Evolutionary conservation across 2,329 filamentous ascomycete genomes (phyloP).

Genomic region (Stemphylium vesicarium): DNA sequence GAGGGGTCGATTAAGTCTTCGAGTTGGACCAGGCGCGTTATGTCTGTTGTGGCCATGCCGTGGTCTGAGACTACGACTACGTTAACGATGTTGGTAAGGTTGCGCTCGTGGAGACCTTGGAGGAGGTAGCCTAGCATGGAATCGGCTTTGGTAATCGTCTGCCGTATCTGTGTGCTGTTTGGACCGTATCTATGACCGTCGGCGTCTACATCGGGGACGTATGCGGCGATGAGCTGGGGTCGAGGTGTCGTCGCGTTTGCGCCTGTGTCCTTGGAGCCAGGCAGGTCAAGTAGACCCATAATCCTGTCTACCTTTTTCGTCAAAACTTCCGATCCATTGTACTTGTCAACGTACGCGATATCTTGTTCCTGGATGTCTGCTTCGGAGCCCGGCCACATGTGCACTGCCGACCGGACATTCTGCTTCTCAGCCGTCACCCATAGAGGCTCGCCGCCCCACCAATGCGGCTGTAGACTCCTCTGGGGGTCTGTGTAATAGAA

Average conservation of each 20-base stretch:
- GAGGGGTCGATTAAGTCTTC: conserved; percentile 83
- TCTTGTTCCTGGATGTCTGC: conserved; percentile 78
- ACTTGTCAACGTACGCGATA: conserved; percentile 83
- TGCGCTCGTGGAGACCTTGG: conserved; percentile 75
- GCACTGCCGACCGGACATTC: conserved; percentile 78
- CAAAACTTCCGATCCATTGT: conserved; percentile 77
- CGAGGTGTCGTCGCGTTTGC: conserved; percentile 61
- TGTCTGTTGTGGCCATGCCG: conserved; percentile 94
- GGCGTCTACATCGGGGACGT: conserved; percentile 89
- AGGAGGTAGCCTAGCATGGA: conserved; percentile 80
- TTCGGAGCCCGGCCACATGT: conserved; percentile 99
- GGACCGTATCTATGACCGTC: conserved; percentile 90
- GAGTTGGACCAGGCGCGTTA: conserved; percentile 79
- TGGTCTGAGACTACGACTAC: conserved; percentile 97
- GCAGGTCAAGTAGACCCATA: conserved; percentile 82
- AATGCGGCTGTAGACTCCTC: conserved; percentile 80
- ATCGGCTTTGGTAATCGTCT: conserved; percentile 81
- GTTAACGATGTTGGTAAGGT: conserved; percentile 89
- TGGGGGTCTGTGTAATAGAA: conserved; percentile 86
- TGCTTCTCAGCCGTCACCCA: conserved; percentile 92
- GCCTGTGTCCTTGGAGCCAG: conserved; percentile 68
- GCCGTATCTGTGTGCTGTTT: conserved; percentile 88
- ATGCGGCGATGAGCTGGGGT: conserved; percentile 90
- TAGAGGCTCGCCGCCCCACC: conserved; percentile 94
- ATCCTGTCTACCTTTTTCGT: conserved; percentile 78